These are phyloP conservation scores for Alloteropsis angusta DNA, from an alignment of 202 grass and related monocot species.

Conservation along the genomic window DNA sequence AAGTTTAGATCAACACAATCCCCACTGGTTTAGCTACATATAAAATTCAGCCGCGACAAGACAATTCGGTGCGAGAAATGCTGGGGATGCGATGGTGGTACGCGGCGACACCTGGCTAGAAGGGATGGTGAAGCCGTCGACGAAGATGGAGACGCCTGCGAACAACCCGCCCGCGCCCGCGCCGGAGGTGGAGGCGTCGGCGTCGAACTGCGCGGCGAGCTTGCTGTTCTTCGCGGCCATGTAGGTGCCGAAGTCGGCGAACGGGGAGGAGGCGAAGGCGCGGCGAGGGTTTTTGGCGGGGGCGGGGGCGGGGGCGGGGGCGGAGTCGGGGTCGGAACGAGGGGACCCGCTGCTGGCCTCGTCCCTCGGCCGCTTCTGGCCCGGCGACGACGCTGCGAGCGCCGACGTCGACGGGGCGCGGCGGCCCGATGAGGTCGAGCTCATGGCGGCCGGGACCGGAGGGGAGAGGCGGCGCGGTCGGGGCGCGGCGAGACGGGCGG, in stretches of 20 bases:
- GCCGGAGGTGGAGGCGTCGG: slow-evolving; percentile 34
- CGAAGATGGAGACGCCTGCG: slow-evolving; percentile 69
- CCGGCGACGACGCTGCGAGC: background rate
- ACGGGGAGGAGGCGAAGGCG: slow-evolving; percentile 56
- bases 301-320: too few relatives aligned
- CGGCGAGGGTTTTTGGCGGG: slow-evolving; percentile 45
- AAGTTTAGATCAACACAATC: background rate
- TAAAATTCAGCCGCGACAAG: background rate
- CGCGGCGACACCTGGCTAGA: slow-evolving; percentile 52
- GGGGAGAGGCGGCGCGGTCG: background rate
- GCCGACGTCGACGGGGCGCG: background rate
- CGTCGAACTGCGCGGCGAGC: slow-evolving; percentile 72
- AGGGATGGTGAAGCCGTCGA: slow-evolving; percentile 73
- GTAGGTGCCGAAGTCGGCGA: slow-evolving; percentile 79
- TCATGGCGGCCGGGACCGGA: slow-evolving; percentile 11
- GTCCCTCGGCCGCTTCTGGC: slow-evolving; percentile 22
- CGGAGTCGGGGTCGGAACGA: background rate
- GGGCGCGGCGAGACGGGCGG: background rate
- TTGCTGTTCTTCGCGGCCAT: slow-evolving; percentile 89
- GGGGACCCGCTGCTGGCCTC: slow-evolving; percentile 13
- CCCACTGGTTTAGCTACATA: background rate
- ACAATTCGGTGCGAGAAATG: too few relatives aligned
- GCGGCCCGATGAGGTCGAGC: slow-evolving; percentile 19
- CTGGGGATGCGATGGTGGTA: background rate
- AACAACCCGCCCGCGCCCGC: slow-evolving; percentile 37